Conservation (phyloP, 345 rosid genomes). For the Populus davidiana region DNA sequence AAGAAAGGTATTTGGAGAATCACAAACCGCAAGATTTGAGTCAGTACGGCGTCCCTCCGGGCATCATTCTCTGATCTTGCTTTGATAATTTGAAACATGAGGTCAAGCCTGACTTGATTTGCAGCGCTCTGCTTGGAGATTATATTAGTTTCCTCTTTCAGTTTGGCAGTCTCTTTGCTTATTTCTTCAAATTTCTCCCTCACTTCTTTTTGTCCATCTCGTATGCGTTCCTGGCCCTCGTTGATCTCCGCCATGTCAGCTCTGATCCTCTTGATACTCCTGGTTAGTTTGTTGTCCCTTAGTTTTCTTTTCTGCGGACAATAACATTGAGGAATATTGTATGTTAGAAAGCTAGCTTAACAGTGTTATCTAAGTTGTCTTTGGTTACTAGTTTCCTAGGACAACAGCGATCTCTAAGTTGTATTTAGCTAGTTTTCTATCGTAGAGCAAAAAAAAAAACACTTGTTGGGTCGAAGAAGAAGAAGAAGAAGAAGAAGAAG, state of each 20-base stretch:
- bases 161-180: not conserved
- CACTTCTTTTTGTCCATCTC: not conserved
- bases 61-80: not conserved
- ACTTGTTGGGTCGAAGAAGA: too few species aligned
- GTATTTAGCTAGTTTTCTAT: too few species aligned
- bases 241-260: not conserved
- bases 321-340: not conserved
- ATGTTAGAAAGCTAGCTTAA: not conserved
- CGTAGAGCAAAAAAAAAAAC: too few species aligned
- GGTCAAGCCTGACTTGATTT: not conserved
- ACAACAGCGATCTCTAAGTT: too few species aligned
- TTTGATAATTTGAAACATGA: not conserved
- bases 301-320: not conserved
- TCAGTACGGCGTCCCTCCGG: not conserved
- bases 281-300: not conserved
- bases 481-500: too few species aligned
- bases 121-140: not conserved
- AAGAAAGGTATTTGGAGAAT: not conserved
- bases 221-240: not conserved
- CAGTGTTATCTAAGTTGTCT: not conserved
- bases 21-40: not conserved
- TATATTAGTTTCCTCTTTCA: not conserved
- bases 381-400: too few species aligned
- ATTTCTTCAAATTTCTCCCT: not conserved
- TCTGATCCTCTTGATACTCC: not conserved